A percentile compares a stretch with the other conserved stretches of the same genome.
Evolutionary conservation across 73 alveolate species (phyloP).

Genomic region (Paramecium octaurelia): DNA sequence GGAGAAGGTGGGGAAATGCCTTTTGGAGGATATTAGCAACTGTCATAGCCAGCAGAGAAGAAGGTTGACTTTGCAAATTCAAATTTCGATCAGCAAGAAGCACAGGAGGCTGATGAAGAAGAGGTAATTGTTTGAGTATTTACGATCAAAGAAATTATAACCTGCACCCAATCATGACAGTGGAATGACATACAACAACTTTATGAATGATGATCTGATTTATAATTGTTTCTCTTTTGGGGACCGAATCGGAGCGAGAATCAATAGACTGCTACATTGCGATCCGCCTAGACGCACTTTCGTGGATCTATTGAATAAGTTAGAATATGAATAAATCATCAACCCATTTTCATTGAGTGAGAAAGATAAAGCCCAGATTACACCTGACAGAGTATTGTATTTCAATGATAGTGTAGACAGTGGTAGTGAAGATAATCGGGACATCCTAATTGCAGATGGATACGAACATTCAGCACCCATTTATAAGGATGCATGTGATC

Average conservation of each 20-base stretch:
- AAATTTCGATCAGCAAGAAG: not conserved
- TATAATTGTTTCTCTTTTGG: not conserved
- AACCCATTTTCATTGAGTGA: not conserved
- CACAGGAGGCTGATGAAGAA: not conserved
- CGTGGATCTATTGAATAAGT: not conserved
- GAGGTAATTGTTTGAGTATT: not conserved
- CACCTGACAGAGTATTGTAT: not conserved
- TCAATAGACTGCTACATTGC: not conserved
- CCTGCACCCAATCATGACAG: slow-evolving; percentile 31
- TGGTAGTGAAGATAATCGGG: slow-evolving; percentile 62
- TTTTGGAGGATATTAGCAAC: not conserved
- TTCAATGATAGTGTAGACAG: not conserved
- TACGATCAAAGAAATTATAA: not conserved
- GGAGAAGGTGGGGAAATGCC: not conserved
- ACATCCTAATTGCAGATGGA: slow-evolving; percentile 91
- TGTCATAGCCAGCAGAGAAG: not conserved
- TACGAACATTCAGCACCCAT: slow-evolving; percentile 92
- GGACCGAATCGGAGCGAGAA: not conserved
- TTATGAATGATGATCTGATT: not conserved
- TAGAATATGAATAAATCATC: not conserved
- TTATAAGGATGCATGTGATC: slow-evolving; percentile 91
- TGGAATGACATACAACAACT: not conserved
- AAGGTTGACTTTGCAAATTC: not conserved
- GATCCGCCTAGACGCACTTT: not conserved
- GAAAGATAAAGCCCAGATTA: not conserved